Percentiles rank a stretch among this genome's conserved stretches.
These are phyloP conservation scores for Triadica sebifera DNA, from an alignment of 345 rosid species.

Conservation along the genomic window DNA sequence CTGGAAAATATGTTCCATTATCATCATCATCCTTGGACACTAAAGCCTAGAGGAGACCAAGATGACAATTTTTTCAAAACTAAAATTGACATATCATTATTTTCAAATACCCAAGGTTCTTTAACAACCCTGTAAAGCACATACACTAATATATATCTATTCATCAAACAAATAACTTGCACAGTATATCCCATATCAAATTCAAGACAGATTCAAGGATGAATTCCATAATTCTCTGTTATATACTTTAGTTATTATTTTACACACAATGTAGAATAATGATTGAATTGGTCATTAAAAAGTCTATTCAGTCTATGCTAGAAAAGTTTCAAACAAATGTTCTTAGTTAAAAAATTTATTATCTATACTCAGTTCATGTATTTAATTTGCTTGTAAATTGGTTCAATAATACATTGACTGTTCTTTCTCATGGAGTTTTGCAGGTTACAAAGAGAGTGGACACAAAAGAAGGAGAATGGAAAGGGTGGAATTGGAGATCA, in stretches of 20 bases:
- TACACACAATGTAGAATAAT: no score
- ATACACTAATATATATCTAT: neutral
- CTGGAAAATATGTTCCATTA: neutral
- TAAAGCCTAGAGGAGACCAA: neutral
- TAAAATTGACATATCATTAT: neutral
- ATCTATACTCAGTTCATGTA: no score
- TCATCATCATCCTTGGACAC: neutral
- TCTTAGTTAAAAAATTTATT: no score
- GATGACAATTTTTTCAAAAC: neutral
- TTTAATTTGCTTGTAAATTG: no score
- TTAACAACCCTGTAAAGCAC: neutral
- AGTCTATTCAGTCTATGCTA: no score
- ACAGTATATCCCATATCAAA: no score
- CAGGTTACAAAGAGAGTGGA: conserved; percentile 95
- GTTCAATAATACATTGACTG: no score
- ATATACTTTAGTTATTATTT: no score
- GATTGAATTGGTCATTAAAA: no score
- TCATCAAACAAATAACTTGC: neutral
- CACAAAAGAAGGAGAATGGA: conserved; percentile 69
- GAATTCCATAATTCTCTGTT: no score
- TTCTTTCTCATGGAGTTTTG: neutral
- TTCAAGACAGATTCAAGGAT: no score
- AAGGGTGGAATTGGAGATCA: conserved; percentile 91
- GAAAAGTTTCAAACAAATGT: no score
- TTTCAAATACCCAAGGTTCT: neutral